Percentiles rank a stretch among this genome's conserved stretches.
These are phyloP conservation scores for Botrytis paeoniae DNA, from an alignment of 2,329 filamentous ascomycete genomes.

Conservation along the genomic window DNA sequence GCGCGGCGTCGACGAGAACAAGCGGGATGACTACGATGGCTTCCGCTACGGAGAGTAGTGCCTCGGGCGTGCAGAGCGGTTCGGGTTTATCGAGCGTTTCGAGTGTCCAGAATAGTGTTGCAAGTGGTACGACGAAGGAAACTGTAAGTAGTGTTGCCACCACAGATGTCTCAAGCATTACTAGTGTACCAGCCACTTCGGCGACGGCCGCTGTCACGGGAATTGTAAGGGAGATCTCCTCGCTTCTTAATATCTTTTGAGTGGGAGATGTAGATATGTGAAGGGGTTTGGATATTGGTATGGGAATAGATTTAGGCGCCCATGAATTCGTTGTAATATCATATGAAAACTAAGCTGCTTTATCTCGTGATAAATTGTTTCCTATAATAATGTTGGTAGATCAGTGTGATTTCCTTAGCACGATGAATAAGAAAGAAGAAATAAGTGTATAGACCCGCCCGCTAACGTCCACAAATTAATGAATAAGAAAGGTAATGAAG, in stretches of 20 bases:
- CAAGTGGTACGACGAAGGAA: not conserved
- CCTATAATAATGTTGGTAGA: not conserved
- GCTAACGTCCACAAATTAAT: not conserved
- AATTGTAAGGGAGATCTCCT: not conserved
- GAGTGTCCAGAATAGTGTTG: no score
- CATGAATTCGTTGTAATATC: not conserved
- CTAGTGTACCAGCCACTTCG: not conserved
- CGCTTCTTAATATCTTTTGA: not conserved
- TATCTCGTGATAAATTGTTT: not conserved
- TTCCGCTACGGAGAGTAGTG: not conserved
- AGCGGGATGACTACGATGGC: slow-evolving; percentile 7
- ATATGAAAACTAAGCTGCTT: not conserved
- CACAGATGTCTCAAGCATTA: not conserved
- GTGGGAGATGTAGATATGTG: not conserved
- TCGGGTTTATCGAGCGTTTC: not conserved
- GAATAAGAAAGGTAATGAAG: not conserved
- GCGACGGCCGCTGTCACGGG: not conserved
- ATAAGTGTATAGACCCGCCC: not conserved
- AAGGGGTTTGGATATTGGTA: not conserved
- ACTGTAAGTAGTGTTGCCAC: not conserved
- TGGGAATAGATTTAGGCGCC: not conserved
- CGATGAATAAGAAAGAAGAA: not conserved
- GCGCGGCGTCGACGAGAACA: not conserved
- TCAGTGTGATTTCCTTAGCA: not conserved
- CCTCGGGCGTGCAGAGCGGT: not conserved